phyloP scores from a whole-genome alignment of 345 rosid genomes.

The Lagerstroemia speciosa region DNA sequence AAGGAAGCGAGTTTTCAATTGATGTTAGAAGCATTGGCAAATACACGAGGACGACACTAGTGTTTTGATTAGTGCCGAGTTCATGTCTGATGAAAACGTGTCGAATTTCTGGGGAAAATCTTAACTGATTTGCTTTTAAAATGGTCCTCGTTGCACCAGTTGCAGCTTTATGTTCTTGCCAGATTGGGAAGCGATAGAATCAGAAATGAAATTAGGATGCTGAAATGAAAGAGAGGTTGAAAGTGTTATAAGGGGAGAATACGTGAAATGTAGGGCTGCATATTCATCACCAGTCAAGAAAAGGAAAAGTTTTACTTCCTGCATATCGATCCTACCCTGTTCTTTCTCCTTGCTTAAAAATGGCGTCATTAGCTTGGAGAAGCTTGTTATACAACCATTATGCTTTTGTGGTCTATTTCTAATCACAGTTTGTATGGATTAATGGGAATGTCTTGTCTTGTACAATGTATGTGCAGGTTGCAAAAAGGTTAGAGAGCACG shows the following conservation, averaged over 20 bases:
- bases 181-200: neutral
- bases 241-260: neutral
- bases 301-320: neutral
- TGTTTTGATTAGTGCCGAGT: neutral
- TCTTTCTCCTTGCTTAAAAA: neutral
- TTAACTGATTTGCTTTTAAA: neutral
- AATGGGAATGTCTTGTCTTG: neutral
- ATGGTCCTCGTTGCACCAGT: neutral
- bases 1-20: neutral
- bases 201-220: neutral
- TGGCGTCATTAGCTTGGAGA: neutral
- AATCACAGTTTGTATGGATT: neutral
- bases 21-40: neutral
- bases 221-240: neutral
- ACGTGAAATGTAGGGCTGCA: neutral
- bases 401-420: neutral
- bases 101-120: neutral
- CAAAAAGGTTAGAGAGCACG: conserved; percentile 90
- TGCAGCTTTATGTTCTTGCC: neutral
- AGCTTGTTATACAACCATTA: neutral
- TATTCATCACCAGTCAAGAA: neutral
- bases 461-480: conserved; percentile 40
- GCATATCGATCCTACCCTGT: neutral
- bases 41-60: neutral
- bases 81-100: neutral